These are phyloP conservation scores for Neurospora tetrasperma DNA, from an alignment of 495 filamentous ascomycete genomes.

Conservation along the genomic window DNA sequence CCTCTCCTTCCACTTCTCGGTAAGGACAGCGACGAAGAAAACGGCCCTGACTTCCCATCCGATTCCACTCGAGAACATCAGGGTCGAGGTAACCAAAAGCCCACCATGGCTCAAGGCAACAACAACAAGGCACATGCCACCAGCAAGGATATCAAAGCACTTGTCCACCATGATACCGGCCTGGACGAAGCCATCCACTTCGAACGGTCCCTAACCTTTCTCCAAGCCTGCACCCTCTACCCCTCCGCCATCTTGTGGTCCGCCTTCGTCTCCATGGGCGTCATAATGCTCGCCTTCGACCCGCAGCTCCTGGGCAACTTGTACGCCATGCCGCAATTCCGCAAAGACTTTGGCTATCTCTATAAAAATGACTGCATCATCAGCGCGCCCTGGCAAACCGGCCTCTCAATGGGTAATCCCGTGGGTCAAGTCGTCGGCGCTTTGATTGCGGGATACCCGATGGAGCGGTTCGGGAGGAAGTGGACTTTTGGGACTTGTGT, in stretches of 20 bases:
- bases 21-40: neutral
- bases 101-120: constrained; percentile 2
- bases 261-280: constrained; percentile 31
- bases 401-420: constrained; percentile 34
- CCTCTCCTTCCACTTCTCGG: neutral
- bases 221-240: constrained; percentile 26
- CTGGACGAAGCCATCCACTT: constrained; percentile 25
- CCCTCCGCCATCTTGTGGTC: constrained; percentile 35
- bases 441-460: constrained; percentile 34
- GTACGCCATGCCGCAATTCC: constrained; percentile 35
- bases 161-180: constrained; percentile 4
- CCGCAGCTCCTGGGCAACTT: constrained; percentile 34
- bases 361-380: constrained; percentile 23
- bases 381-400: constrained; percentile 37
- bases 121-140: constrained; percentile 10
- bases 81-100: neutral
- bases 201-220: constrained; percentile 26
- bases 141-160: neutral
- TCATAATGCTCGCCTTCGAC: constrained; percentile 38
- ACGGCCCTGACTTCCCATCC: neutral
- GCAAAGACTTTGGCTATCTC: constrained; percentile 32
- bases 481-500: constrained; percentile 35
- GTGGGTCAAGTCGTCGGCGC: constrained; percentile 39
- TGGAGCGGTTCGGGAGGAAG: constrained; percentile 37
- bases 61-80: neutral